Evolutionary conservation across 805 yeast species (phyloP).

Genomic region (Schizosaccharomyces japonicus): DNA sequence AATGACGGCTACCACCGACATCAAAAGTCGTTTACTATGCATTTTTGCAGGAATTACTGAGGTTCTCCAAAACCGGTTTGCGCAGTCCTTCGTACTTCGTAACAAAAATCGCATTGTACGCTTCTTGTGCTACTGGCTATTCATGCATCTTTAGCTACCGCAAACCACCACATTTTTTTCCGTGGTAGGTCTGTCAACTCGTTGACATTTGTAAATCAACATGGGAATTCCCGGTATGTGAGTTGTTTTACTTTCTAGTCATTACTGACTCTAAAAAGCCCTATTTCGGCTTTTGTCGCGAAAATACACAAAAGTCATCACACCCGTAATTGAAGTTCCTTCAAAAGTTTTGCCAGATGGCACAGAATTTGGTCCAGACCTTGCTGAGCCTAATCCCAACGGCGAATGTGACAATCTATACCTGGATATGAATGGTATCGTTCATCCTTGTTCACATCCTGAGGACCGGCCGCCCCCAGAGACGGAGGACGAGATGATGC

Average conservation of each 20-base stretch:
- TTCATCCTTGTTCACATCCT: slow-evolving; percentile 97
- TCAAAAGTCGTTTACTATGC: no score
- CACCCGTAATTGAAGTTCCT: slow-evolving; percentile 66
- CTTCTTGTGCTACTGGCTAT: no score
- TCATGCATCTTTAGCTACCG: no score
- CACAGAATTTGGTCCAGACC: slow-evolving; percentile 37
- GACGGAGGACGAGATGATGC: slow-evolving; percentile 88
- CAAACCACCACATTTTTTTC: no score
- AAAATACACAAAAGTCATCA: slow-evolving; percentile 80
- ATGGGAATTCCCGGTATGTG: slow-evolving; percentile 1
- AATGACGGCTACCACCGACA: no score
- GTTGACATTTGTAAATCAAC: background rate
- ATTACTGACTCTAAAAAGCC: slow-evolving; percentile 36
- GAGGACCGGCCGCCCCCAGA: slow-evolving; percentile 90
- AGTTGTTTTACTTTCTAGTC: slow-evolving; percentile 21
- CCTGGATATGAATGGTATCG: slow-evolving; percentile 96
- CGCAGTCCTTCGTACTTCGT: no score
- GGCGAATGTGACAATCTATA: slow-evolving; percentile 71
- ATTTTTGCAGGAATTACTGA: no score
- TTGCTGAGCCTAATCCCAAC: slow-evolving; percentile 63
- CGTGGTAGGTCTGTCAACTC: no score
- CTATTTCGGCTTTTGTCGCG: slow-evolving; percentile 85
- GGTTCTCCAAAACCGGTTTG: no score
- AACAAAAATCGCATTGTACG: no score
- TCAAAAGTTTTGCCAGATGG: slow-evolving; percentile 32